Conservation (phyloP, 148 eudicot genomes). For the Chenopodium quinoa region DNA sequence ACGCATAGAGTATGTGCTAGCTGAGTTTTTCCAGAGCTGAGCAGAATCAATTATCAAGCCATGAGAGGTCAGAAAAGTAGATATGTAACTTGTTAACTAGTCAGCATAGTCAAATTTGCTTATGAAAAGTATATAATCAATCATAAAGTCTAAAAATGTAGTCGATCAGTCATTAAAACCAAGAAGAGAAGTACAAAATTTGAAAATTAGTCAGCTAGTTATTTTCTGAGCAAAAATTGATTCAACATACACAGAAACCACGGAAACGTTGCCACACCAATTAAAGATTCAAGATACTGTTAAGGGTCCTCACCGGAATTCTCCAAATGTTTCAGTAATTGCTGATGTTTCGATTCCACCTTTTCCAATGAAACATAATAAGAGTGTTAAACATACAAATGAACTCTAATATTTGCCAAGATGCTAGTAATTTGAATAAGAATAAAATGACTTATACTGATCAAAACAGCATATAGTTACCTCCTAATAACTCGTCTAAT, state of each 20-base stretch:
- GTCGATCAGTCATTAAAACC: background rate
- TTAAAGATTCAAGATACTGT: too few species aligned
- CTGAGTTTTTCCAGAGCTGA: conserved; percentile 97
- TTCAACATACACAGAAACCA: background rate
- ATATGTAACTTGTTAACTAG: background rate
- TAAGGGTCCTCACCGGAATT: conserved; percentile 59
- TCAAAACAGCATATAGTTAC: conserved; percentile 30
- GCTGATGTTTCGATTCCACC: conserved; percentile 90
- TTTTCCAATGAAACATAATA: conserved; percentile 18
- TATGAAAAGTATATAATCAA: background rate
- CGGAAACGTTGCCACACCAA: background rate
- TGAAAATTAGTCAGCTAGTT: background rate
- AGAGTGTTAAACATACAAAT: background rate
- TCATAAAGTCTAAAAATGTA: background rate
- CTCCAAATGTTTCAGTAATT: conserved; percentile 96
- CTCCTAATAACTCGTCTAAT: conserved; percentile 80
- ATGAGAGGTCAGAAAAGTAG: conserved; percentile 5
- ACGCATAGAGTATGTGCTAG: conserved; percentile 97
- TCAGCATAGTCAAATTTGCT: background rate
- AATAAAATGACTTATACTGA: too few species aligned
- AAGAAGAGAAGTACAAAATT: background rate
- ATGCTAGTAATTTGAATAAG: background rate
- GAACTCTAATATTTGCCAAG: background rate
- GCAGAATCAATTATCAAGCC: background rate
- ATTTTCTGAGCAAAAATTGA: background rate